Evolutionary conservation across 176 grass and related monocot genomes (phyloP), one percentile per base, ranked within the genome.

Genomic region (Puya raimondii): DNA sequence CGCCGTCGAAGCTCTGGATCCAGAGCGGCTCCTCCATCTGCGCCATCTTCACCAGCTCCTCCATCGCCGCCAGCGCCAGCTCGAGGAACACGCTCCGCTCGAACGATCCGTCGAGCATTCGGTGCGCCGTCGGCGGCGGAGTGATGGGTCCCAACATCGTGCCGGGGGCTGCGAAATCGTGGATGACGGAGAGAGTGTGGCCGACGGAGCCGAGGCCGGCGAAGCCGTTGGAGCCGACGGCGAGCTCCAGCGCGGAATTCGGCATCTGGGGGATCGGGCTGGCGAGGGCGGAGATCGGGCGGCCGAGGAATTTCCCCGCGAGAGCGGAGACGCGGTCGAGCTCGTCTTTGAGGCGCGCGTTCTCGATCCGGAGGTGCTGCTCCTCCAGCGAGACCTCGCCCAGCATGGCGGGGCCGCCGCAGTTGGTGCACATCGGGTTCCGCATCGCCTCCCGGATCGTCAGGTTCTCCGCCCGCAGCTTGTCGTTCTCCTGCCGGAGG

Each of bases 261-360:
- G 76, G 85, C 50, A 99, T 67, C 3, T 69, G 11, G 48, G 70
- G 70, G 63, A 83, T 53, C 0, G 64, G 67, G 64, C 67, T 70
- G 3, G 80, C 84, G 17, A 92, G 50, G 11, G 81, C 64, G 1
- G 88, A 84, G 10, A 96, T 63, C 1, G 93, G 82, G 67, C 87
- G 77, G 65, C 93, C 89, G 0, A 97, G 84, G 87, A 97, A 97
- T 64, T 88, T 97, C 12, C 84, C 89, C 33, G 93, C 93, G 12
- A 97, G 93, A 12, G 86, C 61, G 42, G 84, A 87, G n/a, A 97
- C 93, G 58, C 93, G 84, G 57, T 92, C 89, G 1, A 97, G 86
- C 89, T 97, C 93, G 65, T 97, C 93, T 66, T 92, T 97, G 18
- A 97, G 86, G 0, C 93, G 89, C 25, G 93, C 87, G 85, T 97